These are phyloP conservation scores for Colletotrichum tabaci DNA, from an alignment of 2,329 filamentous ascomycete species.

Conservation along the genomic window DNA sequence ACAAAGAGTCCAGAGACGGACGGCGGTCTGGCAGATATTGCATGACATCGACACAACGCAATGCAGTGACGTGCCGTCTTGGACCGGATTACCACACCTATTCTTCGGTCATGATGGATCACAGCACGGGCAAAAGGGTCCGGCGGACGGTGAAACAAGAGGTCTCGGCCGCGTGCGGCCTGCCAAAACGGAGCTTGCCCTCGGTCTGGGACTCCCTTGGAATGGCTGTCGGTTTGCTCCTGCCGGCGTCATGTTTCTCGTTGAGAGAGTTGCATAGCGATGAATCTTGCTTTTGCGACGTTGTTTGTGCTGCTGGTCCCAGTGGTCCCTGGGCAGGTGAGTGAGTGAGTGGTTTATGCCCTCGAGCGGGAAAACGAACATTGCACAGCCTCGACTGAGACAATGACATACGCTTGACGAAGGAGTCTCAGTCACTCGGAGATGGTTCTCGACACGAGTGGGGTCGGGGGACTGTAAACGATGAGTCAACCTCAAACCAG, in stretches of 20 bases:
- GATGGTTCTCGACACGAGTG: background rate
- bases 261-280: slow-evolving; percentile 26
- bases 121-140: slow-evolving; percentile 1
- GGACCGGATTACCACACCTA: background rate
- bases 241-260: slow-evolving; percentile 12
- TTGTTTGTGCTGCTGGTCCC: no score
- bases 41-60: slow-evolving; percentile 4
- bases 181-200: background rate
- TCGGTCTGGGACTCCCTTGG: slow-evolving; percentile 10
- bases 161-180: slow-evolving; percentile 18
- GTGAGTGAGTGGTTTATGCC: slow-evolving; percentile 1
- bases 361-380: slow-evolving; percentile 2
- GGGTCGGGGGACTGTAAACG: background rate
- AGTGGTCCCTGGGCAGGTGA: no score
- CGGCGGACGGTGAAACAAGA: slow-evolving; percentile 27
- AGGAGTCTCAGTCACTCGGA: background rate
- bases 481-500: slow-evolving; percentile 39
- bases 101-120: no score
- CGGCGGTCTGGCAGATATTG: slow-evolving; percentile 10
- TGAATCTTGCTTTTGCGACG: slow-evolving; percentile 23
- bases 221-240: background rate
- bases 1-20: background rate
- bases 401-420: slow-evolving; percentile 13
- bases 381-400: slow-evolving; percentile 18
- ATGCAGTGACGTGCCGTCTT: background rate